Percentiles rank a stretch among this genome's conserved stretches.
Conservation (phyloP, 139 green algal species). For the Pedinophyceae sp. region DNA sequence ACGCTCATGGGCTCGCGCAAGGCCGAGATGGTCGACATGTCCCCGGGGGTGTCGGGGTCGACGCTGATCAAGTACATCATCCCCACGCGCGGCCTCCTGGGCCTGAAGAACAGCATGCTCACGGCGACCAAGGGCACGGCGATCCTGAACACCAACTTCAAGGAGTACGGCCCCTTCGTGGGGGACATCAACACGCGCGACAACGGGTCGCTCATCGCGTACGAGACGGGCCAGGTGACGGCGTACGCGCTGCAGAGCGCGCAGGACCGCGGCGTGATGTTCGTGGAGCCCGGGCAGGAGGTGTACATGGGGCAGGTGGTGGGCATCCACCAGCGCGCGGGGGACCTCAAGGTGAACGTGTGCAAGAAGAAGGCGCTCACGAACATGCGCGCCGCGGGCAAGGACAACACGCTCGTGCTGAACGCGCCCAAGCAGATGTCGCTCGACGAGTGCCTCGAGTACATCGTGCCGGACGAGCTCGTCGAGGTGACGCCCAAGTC, state of each 20-base stretch:
- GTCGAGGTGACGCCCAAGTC: slow-evolving; percentile 77
- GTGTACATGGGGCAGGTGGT: slow-evolving; percentile 92
- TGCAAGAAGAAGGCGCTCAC: slow-evolving; percentile 93
- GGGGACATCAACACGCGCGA: slow-evolving; percentile 80
- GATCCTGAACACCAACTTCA: slow-evolving; percentile 89
- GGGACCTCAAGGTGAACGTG: slow-evolving; percentile 89
- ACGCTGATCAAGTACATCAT: slow-evolving; percentile 69
- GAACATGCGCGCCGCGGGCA: slow-evolving; percentile 66
- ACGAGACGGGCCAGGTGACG: slow-evolving; percentile 69
- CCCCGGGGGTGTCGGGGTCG: slow-evolving; percentile 6
- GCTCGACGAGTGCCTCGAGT: slow-evolving; percentile 93
- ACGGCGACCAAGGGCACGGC: slow-evolving; percentile 87
- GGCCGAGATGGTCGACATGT: slow-evolving; percentile 86
- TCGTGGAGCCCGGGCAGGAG: slow-evolving; percentile 55
- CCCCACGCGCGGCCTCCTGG: slow-evolving; percentile 84
- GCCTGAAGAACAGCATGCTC: slow-evolving; percentile 83
- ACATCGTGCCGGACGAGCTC: slow-evolving; percentile 87
- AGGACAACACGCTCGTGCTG: slow-evolving; percentile 43
- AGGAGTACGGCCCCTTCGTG: slow-evolving; percentile 36
- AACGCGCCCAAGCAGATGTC: slow-evolving; percentile 52
- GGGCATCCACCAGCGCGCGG: slow-evolving; percentile 81
- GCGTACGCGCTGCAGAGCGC: slow-evolving; percentile 74
- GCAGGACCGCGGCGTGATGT: slow-evolving; percentile 81
- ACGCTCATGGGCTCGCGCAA: slow-evolving; percentile 84
- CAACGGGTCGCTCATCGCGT: slow-evolving; percentile 71